phyloP scores from a whole-genome alignment of 2,329 filamentous ascomycete species.

The Knufia fluminis region DNA sequence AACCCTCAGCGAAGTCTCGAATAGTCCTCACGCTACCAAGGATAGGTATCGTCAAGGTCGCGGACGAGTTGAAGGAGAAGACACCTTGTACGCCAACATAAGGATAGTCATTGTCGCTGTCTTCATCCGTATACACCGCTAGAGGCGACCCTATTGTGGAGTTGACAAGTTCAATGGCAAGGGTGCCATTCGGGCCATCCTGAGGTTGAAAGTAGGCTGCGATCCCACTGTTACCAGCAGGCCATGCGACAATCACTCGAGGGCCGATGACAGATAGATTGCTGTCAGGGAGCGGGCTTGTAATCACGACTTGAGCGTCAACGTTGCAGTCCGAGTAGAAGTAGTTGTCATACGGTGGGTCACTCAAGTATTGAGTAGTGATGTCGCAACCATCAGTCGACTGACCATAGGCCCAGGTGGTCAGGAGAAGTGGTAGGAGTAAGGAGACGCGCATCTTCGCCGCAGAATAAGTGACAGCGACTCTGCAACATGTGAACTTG shows the following conservation, averaged over 20 bases:
- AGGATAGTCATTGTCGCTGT: constrained; percentile 28
- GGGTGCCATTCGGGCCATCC: constrained; percentile 44
- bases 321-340: constrained; percentile 57
- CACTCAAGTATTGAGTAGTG: constrained; percentile 39
- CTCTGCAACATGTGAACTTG: neutral
- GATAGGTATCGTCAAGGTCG: constrained; percentile 47
- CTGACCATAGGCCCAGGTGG: neutral
- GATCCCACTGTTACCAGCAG: constrained; percentile 55
- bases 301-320: constrained; percentile 52
- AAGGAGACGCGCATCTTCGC: neutral
- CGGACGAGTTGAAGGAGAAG: constrained; percentile 50
- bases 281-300: constrained; percentile 46
- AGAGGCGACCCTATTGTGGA: constrained; percentile 40
- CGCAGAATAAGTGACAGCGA: neutral
- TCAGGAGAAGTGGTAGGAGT: neutral
- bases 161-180: constrained; percentile 46
- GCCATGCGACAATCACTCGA: constrained; percentile 55
- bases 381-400: constrained; percentile 23
- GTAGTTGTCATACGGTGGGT: constrained; percentile 55
- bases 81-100: constrained; percentile 46
- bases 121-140: constrained; percentile 35
- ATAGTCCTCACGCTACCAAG: constrained; percentile 55
- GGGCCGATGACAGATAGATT: constrained; percentile 48
- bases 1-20: constrained; percentile 53
- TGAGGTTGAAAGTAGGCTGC: constrained; percentile 48